These are phyloP conservation scores for Davidsoniella australis DNA, from an alignment of 2,329 filamentous ascomycete species.

Conservation along the genomic window DNA sequence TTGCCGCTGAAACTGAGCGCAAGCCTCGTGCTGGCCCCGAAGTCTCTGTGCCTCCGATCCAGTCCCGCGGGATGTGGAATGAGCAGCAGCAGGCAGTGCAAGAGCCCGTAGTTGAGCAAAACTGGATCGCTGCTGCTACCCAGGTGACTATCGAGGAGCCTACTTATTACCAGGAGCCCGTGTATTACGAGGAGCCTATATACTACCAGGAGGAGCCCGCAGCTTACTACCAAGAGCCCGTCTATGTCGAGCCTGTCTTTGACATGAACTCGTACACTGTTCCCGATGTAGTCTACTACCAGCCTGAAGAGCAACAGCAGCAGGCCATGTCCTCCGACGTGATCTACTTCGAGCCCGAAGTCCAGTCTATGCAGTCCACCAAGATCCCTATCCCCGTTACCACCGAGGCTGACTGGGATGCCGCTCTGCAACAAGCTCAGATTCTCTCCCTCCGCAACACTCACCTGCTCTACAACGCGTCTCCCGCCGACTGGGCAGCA, in stretches of 20 bases:
- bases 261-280: background rate
- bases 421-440: conserved; percentile 20
- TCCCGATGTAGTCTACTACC: background rate
- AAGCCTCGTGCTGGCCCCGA: conserved; percentile 19
- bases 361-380: no score
- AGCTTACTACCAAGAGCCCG: conserved; percentile 3
- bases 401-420: conserved; percentile 21
- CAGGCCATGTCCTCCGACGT: background rate
- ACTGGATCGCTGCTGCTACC: conserved; percentile 15
- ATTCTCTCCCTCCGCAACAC: conserved; percentile 1
- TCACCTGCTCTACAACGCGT: background rate
- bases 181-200: conserved; percentile 1
- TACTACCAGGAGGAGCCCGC: conserved; percentile 2
- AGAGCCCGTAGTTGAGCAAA: conserved; percentile 2
- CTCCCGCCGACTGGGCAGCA: conserved; percentile 10
- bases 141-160: background rate
- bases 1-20: conserved; percentile 20
- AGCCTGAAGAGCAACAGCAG: background rate
- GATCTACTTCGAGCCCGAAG: background rate
- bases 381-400: conserved; percentile 11
- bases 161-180: conserved; percentile 2
- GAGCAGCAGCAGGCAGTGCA: no score
- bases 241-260: background rate
- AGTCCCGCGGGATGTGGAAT: conserved; percentile 13
- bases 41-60: conserved; percentile 18